These are phyloP conservation scores for Xylariales sp. DNA, from an alignment of 2,329 filamentous ascomycete genomes.

Conservation along the genomic window DNA sequence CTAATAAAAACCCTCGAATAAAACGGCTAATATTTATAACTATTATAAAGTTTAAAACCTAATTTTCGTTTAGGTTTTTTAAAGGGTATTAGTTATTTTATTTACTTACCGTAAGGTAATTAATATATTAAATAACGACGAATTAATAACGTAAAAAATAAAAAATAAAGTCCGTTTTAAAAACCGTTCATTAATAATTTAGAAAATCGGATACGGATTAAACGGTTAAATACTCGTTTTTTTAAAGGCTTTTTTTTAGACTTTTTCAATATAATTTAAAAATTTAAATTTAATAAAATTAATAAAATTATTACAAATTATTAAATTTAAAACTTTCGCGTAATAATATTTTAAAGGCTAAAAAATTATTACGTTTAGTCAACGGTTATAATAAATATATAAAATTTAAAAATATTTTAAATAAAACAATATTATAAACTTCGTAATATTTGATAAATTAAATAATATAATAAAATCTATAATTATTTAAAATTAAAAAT, in stretches of 20 bases:
- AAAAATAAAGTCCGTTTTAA: not conserved
- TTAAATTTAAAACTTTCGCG: not conserved
- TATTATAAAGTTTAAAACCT: not conserved
- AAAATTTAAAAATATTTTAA: slow-evolving; percentile 7
- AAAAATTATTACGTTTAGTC: slow-evolving; percentile 9
- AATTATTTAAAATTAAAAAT: slow-evolving; percentile 13
- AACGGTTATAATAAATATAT: slow-evolving; percentile 8
- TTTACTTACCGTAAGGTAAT: not conserved
- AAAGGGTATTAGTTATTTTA: not conserved
- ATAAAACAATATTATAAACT: slow-evolving; percentile 10
- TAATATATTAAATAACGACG: not conserved
- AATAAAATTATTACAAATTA: slow-evolving; percentile 3
- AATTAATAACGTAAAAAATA: not conserved
- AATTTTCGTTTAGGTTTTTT: too few relatives aligned
- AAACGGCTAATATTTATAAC: not conserved
- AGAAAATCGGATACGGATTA: slow-evolving; percentile 3
- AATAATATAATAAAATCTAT: slow-evolving; percentile 11
- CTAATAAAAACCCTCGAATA: not conserved
- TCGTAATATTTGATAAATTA: slow-evolving; percentile 14
- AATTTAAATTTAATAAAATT: slow-evolving; percentile 8
- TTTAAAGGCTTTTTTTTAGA: slow-evolving; percentile 3
- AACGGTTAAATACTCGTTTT: slow-evolving; percentile 8
- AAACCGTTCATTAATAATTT: not conserved
- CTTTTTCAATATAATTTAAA: slow-evolving; percentile 2
- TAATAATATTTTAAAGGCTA: slow-evolving; percentile 8